Base-by-base conservation (phyloP, 371 early-diverging fungal species). In the Batrachochytrium dendrobatidis region DNA sequence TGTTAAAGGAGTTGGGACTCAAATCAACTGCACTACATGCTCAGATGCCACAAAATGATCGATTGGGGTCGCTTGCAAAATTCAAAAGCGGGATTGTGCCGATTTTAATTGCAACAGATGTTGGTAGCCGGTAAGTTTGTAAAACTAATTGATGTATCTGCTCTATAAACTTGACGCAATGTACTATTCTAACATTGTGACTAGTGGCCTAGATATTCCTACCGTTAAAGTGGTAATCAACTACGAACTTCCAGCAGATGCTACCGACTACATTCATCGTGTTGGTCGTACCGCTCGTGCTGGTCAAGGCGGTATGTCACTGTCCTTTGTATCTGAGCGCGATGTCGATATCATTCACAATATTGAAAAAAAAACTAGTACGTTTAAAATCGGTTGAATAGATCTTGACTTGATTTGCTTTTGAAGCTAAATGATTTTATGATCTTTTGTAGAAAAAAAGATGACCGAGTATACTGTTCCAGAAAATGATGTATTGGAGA, bases 231-330 rank as follows among this genome's bases (percentile, higher is more conserved):
- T 90, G 45, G 99, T 99, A 6, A 72, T 99, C 56, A 98, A 99
- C 64, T 96, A 89, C 71, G 96, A 99, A 69, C 78, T 99, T 10
- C 99, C 99, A n/a, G 85, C 90, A n/a, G 91, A 92, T 68, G 87
- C 96, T 7, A 89, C 93, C 43, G 96, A 95, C 62, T 99, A 99
- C 68, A 89, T 99, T 55, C 99, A 99, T 73, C 84, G 99, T 56
- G 95, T 98, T 4, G 99, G 99, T 63, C 89, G 99, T 77, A 99
- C 99, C 12, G 99, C 98, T 30, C 88, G 98, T 71, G 94, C 96
- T 3, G 80, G 85, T 26, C 74, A 92, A 50, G 89, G 87, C 24
- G 99, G 99, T 70, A 74, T 86, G 45, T 86, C 99, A 1, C 60
- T 99, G 33, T 89, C 96, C 0, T 81, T 99, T 52, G 88, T 98